Evolutionary conservation across 2,329 filamentous ascomycete genomes (phyloP), one percentile per base, ranked within the genome.

Genomic region (Byssothecium circinans): DNA sequence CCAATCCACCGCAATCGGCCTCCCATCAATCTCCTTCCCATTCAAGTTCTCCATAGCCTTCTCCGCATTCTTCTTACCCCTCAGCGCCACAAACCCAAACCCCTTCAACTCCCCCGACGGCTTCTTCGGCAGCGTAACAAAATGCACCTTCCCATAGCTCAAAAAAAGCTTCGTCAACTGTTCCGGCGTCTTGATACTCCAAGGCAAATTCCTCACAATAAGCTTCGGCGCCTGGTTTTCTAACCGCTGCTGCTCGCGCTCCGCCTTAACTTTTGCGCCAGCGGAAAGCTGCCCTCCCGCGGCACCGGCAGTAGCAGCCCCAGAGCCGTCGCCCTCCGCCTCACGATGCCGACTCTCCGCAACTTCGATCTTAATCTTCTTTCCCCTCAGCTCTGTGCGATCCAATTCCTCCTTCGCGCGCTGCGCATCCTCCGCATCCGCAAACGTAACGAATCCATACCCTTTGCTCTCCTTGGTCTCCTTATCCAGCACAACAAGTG

Each of bases 391-490:
- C 20, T 83, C 75, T 37, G 87, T 80, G 53, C 89, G 88, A 70
- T 96, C 84, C 65, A 96, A 82, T 68, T 95, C 87, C 47, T 86
- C 82, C 66, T 88, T 82, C 15, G 94, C 95, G 54, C 86, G 82
- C 56, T 85, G 77, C 11, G 92, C 91, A 76, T 99, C 94, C 57
- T 96, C 91, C 23, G 88, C 82, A 67, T 99, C 94, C 60, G 91
- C 89, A 64, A 99, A 94, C 2, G 94, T 97, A 47, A 99, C 92
- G 72, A 99, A 99, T 43, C 94, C 94, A 71, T 91, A 99, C 15
- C 94, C 92, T 67, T 89, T 87, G 12, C 90, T 96, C 59, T 85
- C 78, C 66, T 96, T 96, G 2, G 91, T 95, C 56, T 85, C 79
- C 14, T 88, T 84, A 68, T 99, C 92, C 47, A 87, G 75, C 32